Conservation (phyloP, 2,329 filamentous ascomycete genomes). For the Fusarium coicis region DNA sequence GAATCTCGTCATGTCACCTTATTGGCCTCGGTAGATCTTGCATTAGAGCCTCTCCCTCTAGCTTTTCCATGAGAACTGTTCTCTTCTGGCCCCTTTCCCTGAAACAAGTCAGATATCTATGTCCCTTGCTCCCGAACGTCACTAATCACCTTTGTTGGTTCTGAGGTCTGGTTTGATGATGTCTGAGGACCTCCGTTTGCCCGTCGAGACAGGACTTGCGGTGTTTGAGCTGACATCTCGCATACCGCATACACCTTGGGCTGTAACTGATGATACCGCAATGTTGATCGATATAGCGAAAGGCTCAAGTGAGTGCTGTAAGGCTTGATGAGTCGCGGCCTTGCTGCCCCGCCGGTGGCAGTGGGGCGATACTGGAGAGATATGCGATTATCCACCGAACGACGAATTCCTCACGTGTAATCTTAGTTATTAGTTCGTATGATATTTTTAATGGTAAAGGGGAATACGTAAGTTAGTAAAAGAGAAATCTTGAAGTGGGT, state of each 20-base stretch:
- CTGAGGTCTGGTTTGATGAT: constrained; percentile 41
- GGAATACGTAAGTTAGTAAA: not conserved
- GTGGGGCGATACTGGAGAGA: constrained; percentile 40
- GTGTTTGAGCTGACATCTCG: constrained; percentile 51
- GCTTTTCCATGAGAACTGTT: constrained; percentile 36
- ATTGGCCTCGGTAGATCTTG: constrained; percentile 43
- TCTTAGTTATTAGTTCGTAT: not conserved
- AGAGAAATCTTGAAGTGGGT: not conserved
- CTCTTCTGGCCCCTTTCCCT: constrained; percentile 42
- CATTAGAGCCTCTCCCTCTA: constrained; percentile 43
- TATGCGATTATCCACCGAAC: constrained; percentile 46
- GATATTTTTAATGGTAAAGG: not conserved
- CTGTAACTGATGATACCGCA: constrained; percentile 25
- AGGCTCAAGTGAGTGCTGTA: constrained; percentile 28
- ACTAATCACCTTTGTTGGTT: constrained; percentile 45
- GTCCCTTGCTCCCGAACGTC: constrained; percentile 8
- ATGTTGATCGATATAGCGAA: constrained; percentile 25
- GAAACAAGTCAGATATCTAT: constrained; percentile 36
- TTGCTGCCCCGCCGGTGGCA: constrained; percentile 42
- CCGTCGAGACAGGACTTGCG: constrained; percentile 52
- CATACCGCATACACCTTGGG: constrained; percentile 42
- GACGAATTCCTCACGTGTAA: constrained; percentile 30
- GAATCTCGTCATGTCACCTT: constrained; percentile 41
- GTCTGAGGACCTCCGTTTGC: constrained; percentile 47
- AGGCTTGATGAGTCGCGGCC: constrained; percentile 45